Evolutionary conservation across 176 grass and related monocot species (phyloP), one percentile per base, ranked within the genome.

Genomic region (Juncus effusus): DNA sequence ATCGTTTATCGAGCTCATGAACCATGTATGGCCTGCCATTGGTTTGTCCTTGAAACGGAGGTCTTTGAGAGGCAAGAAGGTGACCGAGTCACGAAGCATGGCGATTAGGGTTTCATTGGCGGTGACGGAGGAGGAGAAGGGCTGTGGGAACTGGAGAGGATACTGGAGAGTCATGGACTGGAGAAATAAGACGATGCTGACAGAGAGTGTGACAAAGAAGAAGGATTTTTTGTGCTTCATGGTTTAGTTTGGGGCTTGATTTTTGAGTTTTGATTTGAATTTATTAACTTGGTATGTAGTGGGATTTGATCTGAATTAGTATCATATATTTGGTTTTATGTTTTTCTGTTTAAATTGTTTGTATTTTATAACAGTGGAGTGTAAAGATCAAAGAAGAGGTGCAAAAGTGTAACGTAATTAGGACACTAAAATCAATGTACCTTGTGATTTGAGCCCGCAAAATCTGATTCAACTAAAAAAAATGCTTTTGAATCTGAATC

Each of bases 31-130:
- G 0, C 60, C 72, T 1, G 41, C 1, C 70, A 44, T 37, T 0
- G 62, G 54, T 5, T 38, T 7, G 6, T 51, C 12, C 10, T 44
- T 15, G 15, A 65, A 63, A 5, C 67, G 51, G 3, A 76, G 51
- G 63, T 94, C 85, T 52, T 75, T 94, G 8, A 94, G 76, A 7
- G 82, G 85, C 67, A 80, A 76, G 78, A 93, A 88, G 13, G 81
- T 80, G 47, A 65, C 45, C 5, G 79, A 67, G 4, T 77, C 74
- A 0, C 66, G 64, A 49, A 92, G 88, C 10, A 77, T 74, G 16
- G 63, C 35, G 2, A 61, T 37, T 0, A 61, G 8, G 38, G 56
- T 41, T 13, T 60, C 4, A 51, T 13, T 28, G 63, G 61, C 10
- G 9, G 6, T 9, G 44, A 52, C n/a, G 28, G 9, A 51, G 51